phyloP scores from a whole-genome alignment of 139 green algal species.

The Edaphochlamys debaryana region DNA sequence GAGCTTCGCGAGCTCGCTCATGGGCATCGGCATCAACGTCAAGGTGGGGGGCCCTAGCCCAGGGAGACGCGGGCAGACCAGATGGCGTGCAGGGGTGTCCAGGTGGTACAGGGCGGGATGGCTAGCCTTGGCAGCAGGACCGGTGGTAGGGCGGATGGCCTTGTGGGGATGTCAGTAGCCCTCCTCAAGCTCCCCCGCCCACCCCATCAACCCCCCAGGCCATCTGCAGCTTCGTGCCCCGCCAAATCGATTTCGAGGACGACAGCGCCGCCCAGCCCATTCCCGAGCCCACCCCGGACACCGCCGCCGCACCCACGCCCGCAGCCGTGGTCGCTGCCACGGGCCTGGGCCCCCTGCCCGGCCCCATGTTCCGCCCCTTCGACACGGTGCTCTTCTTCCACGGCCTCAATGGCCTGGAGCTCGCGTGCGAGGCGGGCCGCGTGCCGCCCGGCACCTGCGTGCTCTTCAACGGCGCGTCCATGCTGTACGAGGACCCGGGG shows the following conservation, averaged over 20 bases:
- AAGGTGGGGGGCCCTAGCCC: constrained; percentile 31
- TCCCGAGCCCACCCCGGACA: background rate
- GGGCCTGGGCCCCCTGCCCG: too few species aligned
- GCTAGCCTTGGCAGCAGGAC: too few species aligned
- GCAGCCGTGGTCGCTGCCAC: too few species aligned
- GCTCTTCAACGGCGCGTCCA: constrained; percentile 73
- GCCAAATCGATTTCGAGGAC: constrained; percentile 40
- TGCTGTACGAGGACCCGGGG: constrained; percentile 58
- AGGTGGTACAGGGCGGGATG: too few species aligned
- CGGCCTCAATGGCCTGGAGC: constrained; percentile 63
- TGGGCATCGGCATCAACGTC: constrained; percentile 59
- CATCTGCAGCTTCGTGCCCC: constrained; percentile 54
- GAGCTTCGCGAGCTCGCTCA: constrained; percentile 54
- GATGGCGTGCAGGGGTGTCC: too few species aligned
- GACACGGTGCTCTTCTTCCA: constrained; percentile 69
- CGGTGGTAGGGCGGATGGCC: too few species aligned
- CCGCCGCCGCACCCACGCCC: background rate
- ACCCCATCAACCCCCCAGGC: constrained; percentile 36
- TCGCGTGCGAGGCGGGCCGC: constrained; percentile 55
- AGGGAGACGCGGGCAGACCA: too few species aligned
- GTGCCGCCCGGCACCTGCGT: constrained; percentile 54
- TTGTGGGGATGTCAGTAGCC: too few species aligned
- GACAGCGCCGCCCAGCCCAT: too few species aligned
- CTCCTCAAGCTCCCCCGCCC: too few species aligned
- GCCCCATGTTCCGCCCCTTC: background rate